Percentiles rank a stretch among this genome's conserved stretches.
phyloP scores from a whole-genome alignment of 2,329 filamentous ascomycete genomes.

The Diaporthe sp. region DNA sequence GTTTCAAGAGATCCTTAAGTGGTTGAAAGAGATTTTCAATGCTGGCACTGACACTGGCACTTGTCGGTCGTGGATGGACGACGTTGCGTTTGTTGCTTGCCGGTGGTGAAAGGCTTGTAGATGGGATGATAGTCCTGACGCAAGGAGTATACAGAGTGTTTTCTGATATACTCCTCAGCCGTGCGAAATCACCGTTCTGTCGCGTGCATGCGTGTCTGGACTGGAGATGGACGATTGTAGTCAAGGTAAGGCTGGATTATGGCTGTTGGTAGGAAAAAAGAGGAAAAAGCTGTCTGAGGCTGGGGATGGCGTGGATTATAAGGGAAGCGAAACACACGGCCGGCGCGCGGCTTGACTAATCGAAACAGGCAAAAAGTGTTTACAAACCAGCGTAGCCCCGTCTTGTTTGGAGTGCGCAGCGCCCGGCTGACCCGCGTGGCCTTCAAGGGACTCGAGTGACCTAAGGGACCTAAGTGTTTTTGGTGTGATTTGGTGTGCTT shows the following conservation, averaged over 20 bases:
- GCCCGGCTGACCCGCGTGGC: constrained; percentile 7
- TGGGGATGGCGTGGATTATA: constrained; percentile 31
- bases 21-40: neutral
- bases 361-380: neutral
- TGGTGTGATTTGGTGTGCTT: neutral
- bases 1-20: constrained; percentile 7
- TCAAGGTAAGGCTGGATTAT: constrained; percentile 10
- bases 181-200: constrained; percentile 56
- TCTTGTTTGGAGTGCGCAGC: neutral
- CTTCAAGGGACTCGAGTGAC: neutral
- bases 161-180: constrained; percentile 74
- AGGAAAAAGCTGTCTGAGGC: neutral
- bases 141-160: constrained; percentile 72
- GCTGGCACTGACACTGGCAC: neutral
- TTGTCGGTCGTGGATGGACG: constrained; percentile 7
- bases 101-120: constrained; percentile 31
- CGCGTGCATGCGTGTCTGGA: constrained; percentile 51
- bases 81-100: constrained; percentile 10
- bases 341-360: constrained; percentile 33
- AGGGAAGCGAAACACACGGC: constrained; percentile 11
- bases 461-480: too few species aligned
- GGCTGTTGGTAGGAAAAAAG: constrained; percentile 30
- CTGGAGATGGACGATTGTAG: constrained; percentile 21
- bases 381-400: neutral
- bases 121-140: constrained; percentile 62